phyloP scores from a whole-genome alignment of 2,329 filamentous ascomycete genomes.

The Alternaria arborescens region DNA sequence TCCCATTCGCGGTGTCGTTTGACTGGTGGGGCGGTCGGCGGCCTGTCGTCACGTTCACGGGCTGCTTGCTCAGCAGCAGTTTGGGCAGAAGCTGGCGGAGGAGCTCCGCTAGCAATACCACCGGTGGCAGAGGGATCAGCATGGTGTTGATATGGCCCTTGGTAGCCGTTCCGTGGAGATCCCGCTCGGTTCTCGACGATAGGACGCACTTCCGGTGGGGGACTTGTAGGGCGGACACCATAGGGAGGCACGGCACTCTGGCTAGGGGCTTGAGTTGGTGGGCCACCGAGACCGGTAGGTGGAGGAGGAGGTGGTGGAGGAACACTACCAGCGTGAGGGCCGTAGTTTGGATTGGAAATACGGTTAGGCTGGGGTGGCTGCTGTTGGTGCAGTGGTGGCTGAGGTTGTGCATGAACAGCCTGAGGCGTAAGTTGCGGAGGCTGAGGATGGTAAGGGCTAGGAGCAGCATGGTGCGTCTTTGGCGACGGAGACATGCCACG shows the following conservation, averaged over 20 bases:
- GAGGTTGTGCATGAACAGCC: conserved; percentile 59
- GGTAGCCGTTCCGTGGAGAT: conserved; percentile 90
- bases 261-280: conserved; percentile 59
- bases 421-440: conserved; percentile 61
- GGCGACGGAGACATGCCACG: conserved; percentile 67
- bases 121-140: conserved; percentile 67
- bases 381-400: conserved; percentile 48
- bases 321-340: conserved; percentile 52
- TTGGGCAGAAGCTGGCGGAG: conserved; percentile 70
- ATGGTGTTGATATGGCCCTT: conserved; percentile 81
- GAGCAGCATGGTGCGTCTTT: conserved; percentile 63
- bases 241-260: conserved; percentile 69
- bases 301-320: conserved; percentile 68
- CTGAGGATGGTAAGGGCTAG: conserved; percentile 59
- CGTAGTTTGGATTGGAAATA: conserved; percentile 59
- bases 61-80: conserved; percentile 74
- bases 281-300: conserved; percentile 62
- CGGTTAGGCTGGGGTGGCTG: conserved; percentile 54
- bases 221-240: conserved; percentile 72
- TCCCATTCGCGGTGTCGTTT: conserved; percentile 96
- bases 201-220: conserved; percentile 82
- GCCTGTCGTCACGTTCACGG: conserved; percentile 74
- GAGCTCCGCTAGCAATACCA: conserved; percentile 74
- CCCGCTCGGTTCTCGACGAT: conserved; percentile 84
- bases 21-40: conserved; percentile 70